Conservation (phyloP, 768 basidiomycete species). For the Jaapia argillacea region DNA sequence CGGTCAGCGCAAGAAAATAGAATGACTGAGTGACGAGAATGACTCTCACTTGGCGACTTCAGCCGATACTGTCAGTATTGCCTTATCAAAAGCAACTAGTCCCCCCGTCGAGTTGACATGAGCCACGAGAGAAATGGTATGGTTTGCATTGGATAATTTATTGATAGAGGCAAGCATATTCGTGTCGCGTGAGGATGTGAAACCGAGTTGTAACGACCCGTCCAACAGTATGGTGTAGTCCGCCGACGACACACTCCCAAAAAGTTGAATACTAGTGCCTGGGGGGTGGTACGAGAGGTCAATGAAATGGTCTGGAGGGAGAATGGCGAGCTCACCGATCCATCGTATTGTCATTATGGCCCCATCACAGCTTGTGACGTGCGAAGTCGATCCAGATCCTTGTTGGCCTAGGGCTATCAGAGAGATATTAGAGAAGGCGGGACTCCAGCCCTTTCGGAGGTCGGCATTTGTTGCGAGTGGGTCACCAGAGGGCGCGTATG, state of each 20-base stretch:
- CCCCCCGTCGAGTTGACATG: conserved; percentile 19
- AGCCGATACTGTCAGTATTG: conserved; percentile 33
- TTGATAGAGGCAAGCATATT: conserved; percentile 40
- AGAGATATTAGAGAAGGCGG: conserved; percentile 44
- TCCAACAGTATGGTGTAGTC: conserved; percentile 29
- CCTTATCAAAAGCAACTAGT: conserved; percentile 47
- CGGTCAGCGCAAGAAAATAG: not conserved
- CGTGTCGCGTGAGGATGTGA: conserved; percentile 16
- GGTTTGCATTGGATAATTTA: conserved; percentile 35
- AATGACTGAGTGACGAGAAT: too few relatives aligned
- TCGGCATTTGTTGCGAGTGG: conserved; percentile 35
- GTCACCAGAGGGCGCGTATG: conserved; percentile 53
- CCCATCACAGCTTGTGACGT: conserved; percentile 51
- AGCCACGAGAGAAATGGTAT: conserved; percentile 46
- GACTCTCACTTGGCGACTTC: conserved; percentile 22
- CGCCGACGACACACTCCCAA: conserved; percentile 35
- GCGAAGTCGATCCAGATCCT: conserved; percentile 47
- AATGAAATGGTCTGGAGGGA: too few relatives aligned
- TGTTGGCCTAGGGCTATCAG: conserved; percentile 31
- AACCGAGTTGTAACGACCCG: conserved; percentile 22
- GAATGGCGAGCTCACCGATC: conserved; percentile 38
- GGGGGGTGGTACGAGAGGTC: not conserved
- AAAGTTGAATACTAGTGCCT: conserved; percentile 60
- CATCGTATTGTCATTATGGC: conserved; percentile 48
- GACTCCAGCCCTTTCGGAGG: conserved; percentile 55